Conservation (phyloP, 1,139 yeast species). For the Kodamaea sp. region DNA sequence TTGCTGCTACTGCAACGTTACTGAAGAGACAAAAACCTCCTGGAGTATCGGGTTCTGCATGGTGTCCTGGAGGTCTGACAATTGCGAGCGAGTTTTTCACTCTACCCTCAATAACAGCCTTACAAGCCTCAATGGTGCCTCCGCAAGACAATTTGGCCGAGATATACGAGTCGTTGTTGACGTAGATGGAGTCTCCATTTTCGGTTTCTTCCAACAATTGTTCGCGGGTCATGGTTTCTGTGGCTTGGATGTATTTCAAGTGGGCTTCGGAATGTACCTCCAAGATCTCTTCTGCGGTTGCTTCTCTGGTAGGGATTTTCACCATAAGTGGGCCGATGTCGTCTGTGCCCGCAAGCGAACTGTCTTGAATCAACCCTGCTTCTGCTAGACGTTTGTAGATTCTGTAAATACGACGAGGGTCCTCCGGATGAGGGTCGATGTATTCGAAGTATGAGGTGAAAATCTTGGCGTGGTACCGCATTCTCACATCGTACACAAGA, state of each 20-base stretch:
- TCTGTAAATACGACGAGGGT: slow-evolving; percentile 92
- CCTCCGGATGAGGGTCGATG: slow-evolving; percentile 98
- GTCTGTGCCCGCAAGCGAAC: slow-evolving; percentile 75
- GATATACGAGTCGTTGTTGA: slow-evolving; percentile 84
- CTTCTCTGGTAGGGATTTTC: slow-evolving; percentile 89
- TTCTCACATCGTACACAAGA: slow-evolving; percentile 90
- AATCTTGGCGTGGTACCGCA: slow-evolving; percentile 96
- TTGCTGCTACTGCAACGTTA: slow-evolving; percentile 97
- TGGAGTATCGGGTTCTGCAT: slow-evolving; percentile 95
- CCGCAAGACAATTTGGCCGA: slow-evolving; percentile 95
- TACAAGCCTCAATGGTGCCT: slow-evolving; percentile 94
- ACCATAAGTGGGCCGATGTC: slow-evolving; percentile 87
- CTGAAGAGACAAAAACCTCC: slow-evolving; percentile 97
- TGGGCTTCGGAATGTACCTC: slow-evolving; percentile 86
- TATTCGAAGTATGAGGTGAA: slow-evolving; percentile 91
- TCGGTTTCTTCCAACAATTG: slow-evolving; percentile 82
- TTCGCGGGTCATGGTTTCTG: slow-evolving; percentile 78
- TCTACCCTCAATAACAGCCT: slow-evolving; percentile 89
- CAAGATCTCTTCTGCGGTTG: slow-evolving; percentile 80
- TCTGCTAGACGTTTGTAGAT: slow-evolving; percentile 92
- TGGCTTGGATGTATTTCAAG: slow-evolving; percentile 70
- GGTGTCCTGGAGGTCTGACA: slow-evolving; percentile 99
- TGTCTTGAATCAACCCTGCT: slow-evolving; percentile 84
- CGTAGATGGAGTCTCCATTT: slow-evolving; percentile 91
- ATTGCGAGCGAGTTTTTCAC: slow-evolving; percentile 93